Evolutionary conservation across 1,284 basidiomycete species (phyloP).

Genomic region (Ustilago trichophora): DNA sequence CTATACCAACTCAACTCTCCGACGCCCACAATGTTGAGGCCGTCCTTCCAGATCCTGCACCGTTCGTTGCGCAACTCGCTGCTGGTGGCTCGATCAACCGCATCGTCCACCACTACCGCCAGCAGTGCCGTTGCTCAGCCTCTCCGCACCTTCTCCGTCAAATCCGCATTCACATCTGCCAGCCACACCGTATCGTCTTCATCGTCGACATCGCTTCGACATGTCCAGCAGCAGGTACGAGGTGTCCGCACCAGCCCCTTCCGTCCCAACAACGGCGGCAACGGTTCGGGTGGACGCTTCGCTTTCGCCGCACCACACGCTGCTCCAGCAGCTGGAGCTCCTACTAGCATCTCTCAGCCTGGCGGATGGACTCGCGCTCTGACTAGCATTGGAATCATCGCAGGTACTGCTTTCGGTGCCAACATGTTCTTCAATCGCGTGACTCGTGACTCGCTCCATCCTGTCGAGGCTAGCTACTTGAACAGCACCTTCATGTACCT

Average conservation of each 20-base stretch:
- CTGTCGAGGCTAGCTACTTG: conserved; percentile 70
- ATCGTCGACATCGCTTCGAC: conserved; percentile 12
- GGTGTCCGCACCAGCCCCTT: conserved; percentile 46
- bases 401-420: conserved; percentile 60
- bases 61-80: conserved; percentile 42
- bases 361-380: conserved; percentile 61
- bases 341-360: conserved; percentile 50
- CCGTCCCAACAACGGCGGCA: conserved; percentile 28
- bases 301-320: conserved; percentile 51
- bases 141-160: conserved; percentile 20
- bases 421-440: conserved; percentile 65
- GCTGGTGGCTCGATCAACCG: conserved; percentile 41
- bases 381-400: conserved; percentile 60
- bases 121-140: conserved; percentile 30
- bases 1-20: no score
- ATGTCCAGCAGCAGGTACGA: conserved; percentile 41
- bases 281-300: conserved; percentile 19
- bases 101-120: conserved; percentile 15
- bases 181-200: background rate
- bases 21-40: conserved; percentile 31
- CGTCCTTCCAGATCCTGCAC: conserved; percentile 42
- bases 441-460: conserved; percentile 55
- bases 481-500: conserved; percentile 86
- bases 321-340: conserved; percentile 49
- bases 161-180: conserved; percentile 8